Evolutionary conservation across 2,329 filamentous ascomycete species (phyloP), one percentile per base, ranked within the genome.

Genomic region (Colletotrichum falcatum): DNA sequence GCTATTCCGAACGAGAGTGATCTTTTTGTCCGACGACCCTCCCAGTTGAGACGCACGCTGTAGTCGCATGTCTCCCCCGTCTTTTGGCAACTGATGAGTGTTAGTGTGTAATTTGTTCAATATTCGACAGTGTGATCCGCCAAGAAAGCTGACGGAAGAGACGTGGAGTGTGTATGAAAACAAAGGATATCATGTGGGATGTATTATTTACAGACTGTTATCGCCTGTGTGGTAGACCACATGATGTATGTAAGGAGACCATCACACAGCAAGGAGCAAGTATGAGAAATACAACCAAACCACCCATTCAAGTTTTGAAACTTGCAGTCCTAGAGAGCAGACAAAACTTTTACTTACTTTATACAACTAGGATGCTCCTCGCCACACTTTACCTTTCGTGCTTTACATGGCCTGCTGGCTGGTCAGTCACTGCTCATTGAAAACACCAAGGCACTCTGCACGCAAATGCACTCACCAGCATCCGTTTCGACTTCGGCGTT

Each of bases 21-120:
- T 72, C 86, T 86, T 79, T 88, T 89, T 77, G 89, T 91, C 60
- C 87, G 86, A 66, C 92, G 87, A 5, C 92, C 92, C 71, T 92
- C 91, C 93, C 93, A 95, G 76, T 95, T 95, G 73, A 95, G 82
- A 39, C 92, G 88, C 75, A 95, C 92, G 75, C 89, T 93, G 79
- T 95, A 95, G 80, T 96, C 93, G 82, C 93, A 96, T 56, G 83
- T 82, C 77, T 94, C 92, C 71, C 90, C 90, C 73, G 91, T 89
- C 72, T 89, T 89, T 75, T 90, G 85, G 79, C 93, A 95, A 77
- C 84, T 86, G 8, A 26, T 39, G 23, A 6, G 33, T 8, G 35
- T 56, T 56, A 56, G 64, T 54, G 14, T 18, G 20, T 26, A 14
- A 14, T 28, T 51, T 46, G 23, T 56, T 61, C 42, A 48, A 56